phyloP scores from a whole-genome alignment of 1,139 yeast species.

The Yamadazyma sp. region DNA sequence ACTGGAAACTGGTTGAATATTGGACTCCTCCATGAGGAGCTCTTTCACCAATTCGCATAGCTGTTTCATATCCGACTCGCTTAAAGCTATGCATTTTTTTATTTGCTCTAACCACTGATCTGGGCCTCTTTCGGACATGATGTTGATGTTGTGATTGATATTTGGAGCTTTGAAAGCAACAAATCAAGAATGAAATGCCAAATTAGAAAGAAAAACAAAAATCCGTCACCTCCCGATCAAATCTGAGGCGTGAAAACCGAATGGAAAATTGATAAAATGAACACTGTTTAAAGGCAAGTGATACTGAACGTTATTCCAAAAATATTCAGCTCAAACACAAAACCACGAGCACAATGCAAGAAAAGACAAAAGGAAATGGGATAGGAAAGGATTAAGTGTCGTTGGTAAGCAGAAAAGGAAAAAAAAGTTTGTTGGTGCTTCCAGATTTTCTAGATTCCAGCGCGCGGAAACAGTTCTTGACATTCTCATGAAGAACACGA shows the following conservation, averaged over 20 bases:
- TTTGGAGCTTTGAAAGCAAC: no score
- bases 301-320: no score
- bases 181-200: no score
- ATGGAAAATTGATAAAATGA: no score
- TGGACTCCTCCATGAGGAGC: constrained; percentile 71
- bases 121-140: constrained; percentile 81
- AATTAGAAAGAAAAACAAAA: background rate
- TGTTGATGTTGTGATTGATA: no score
- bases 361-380: background rate
- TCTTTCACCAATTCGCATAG: constrained; percentile 92
- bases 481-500: no score
- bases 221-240: no score
- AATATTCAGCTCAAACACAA: background rate
- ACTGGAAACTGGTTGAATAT: constrained; percentile 92
- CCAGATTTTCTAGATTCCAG: background rate
- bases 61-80: constrained; percentile 94
- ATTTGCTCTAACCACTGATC: constrained; percentile 96
- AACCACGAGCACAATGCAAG: constrained; percentile 1
- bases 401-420: constrained; percentile 1
- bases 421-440: background rate
- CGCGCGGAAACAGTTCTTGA: no score
- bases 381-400: background rate
- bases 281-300: no score
- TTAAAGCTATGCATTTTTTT: constrained; percentile 82
- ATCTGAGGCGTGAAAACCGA: no score